These are phyloP conservation scores for Candida labiduridarum DNA, from an alignment of 1,139 yeast species.

Conservation along the genomic window DNA sequence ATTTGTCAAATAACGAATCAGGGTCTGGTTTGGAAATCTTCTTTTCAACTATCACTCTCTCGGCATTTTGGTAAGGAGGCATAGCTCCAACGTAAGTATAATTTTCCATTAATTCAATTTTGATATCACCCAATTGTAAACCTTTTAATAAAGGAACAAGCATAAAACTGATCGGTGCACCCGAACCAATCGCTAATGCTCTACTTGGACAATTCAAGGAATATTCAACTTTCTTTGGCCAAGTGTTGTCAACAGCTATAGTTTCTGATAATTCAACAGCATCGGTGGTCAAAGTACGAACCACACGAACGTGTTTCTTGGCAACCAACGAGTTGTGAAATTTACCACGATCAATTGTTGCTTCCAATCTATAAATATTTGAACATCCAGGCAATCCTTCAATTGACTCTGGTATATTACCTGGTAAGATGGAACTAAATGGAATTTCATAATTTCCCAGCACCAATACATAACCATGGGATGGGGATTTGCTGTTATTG, in stretches of 20 bases:
- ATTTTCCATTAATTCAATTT: constrained; percentile 66
- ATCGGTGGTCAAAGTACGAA: constrained; percentile 89
- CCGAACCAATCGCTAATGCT: constrained; percentile 89
- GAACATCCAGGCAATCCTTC: constrained; percentile 90
- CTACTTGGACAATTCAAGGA: constrained; percentile 83
- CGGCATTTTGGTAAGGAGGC: constrained; percentile 59
- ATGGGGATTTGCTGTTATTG: constrained; percentile 15
- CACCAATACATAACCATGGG: constrained; percentile 35
- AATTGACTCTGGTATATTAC: constrained; percentile 81
- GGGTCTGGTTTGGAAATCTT: constrained; percentile 26
- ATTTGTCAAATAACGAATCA: constrained; percentile 56
- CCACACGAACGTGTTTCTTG: constrained; percentile 74
- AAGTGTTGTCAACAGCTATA: constrained; percentile 89
- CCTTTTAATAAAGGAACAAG: constrained; percentile 85
- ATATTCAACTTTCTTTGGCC: constrained; percentile 96
- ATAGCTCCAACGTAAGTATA: constrained; percentile 62
- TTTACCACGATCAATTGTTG: constrained; percentile 81
- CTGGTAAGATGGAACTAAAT: constrained; percentile 83
- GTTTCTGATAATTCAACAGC: constrained; percentile 89
- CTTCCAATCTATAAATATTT: constrained; percentile 75
- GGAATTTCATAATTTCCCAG: constrained; percentile 93
- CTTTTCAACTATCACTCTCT: constrained; percentile 53
- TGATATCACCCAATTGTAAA: constrained; percentile 69
- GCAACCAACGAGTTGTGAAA: constrained; percentile 67
- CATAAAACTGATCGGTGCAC: constrained; percentile 67